Evolutionary conservation across 805 yeast genomes (phyloP), one percentile per base, ranked within the genome.

Genomic region (Yarrowia yakushimensis): DNA sequence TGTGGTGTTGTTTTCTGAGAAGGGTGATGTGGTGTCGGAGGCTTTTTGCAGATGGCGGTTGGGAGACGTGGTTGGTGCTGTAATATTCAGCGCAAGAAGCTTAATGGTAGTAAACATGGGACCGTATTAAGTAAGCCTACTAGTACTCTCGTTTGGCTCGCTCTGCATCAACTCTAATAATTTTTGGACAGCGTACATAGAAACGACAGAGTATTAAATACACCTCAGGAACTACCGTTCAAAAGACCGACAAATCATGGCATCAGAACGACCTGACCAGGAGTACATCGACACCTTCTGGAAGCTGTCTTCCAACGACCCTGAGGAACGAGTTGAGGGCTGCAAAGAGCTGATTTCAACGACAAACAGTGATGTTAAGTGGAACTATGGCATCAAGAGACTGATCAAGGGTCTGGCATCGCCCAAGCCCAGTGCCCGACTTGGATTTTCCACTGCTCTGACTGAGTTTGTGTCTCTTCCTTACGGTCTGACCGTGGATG

Each of bases 401-500:
- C 78, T 93, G 65, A 81, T 90, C 66, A 86, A 85, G 66, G 97
- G 98, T 59, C 76, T 93, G 31, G 79, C 90, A 4, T 87, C 97
- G 6, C 81, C 91, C 15, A 82, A 94, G 69, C 96, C 88, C 23
- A 81, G 90, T 52, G 94, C 97, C 0, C 78, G 97, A 63, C 74
- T 89, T 28, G 98, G 98, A 4, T 93, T 87, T 70, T 88, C 97
- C 2, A 82, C 90, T 80, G 93, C 97, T 46, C 75, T 93, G 45
- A 83, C 92, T 0, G 97, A 93, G 72, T 65, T 75, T 11, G 65
- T 75, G 45, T 27, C 54, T 34, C 34, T 45, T 23, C 61, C 61
- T 11, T 59, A 43, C 15, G 54, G 54, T 18, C 69, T 84, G 66
- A 69, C 81, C 60, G 64, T 79, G 46, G 67, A 76, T 33, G 66